Percentiles rank a stretch among this genome's conserved stretches.
Evolutionary conservation across 371 early-diverging fungal species (phyloP).

Genomic region (Rhizopus sp.): DNA sequence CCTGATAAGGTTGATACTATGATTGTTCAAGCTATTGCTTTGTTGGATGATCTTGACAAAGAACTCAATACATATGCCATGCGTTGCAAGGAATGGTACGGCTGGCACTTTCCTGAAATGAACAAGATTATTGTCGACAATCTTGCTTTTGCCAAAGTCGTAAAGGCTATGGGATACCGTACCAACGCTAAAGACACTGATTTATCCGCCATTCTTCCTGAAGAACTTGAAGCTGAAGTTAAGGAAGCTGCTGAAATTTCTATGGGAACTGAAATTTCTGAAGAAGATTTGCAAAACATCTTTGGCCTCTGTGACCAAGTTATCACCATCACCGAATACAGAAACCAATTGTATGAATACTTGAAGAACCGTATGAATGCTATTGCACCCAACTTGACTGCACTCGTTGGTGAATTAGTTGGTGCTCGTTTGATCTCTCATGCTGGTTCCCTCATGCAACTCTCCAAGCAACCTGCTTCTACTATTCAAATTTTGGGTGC

Average conservation of each 20-base stretch:
- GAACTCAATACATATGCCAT: conserved; percentile 97
- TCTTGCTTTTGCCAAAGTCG: conserved; percentile 71
- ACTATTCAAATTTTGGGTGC: conserved; percentile 98
- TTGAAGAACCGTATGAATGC: conserved; percentile 88
- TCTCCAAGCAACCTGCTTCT: conserved; percentile 93
- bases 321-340: conserved; percentile 84
- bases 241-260: conserved; percentile 87
- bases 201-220: conserved; percentile 83
- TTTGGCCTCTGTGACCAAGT: conserved; percentile 73
- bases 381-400: conserved; percentile 93
- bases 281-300: conserved; percentile 89
- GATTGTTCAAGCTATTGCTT: conserved; percentile 94
- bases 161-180: conserved; percentile 78
- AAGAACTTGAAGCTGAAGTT: conserved; percentile 84
- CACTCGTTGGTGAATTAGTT: conserved; percentile 90
- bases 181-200: conserved; percentile 76
- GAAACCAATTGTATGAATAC: conserved; percentile 86
- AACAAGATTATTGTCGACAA: conserved; percentile 78
- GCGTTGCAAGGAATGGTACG: conserved; percentile 96
- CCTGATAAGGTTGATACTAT: conserved; percentile 94
- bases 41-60: conserved; percentile 94
- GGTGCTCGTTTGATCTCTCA: conserved; percentile 92
- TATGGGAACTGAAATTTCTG: conserved; percentile 94
- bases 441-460: conserved; percentile 89
- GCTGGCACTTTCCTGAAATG: conserved; percentile 94